Base-by-base conservation (phyloP, 371 early-diverging fungal species). In the Haplosporangium sp. region DNA sequence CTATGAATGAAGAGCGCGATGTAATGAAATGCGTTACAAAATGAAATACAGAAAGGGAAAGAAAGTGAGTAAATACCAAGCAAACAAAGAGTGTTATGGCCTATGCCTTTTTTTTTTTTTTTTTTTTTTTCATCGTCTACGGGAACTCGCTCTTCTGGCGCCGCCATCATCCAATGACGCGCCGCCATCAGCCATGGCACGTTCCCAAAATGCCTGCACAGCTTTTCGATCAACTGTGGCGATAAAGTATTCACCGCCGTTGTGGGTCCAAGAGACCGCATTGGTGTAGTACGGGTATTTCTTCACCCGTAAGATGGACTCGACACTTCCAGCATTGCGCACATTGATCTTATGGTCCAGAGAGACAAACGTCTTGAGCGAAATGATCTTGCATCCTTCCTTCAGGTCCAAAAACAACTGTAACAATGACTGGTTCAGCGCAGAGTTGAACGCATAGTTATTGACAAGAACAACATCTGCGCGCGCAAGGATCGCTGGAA, bases 381-480 rank as follows among this genome's bases (percentile, higher is more conserved):
- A 93, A 13, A 95, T 90, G 63, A 96, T 91, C 62, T 87, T 88
- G n/a, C 95, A 86, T n/a, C 93, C 93, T 47, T 96, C 95, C 81
- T 96, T 94, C 55, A 96, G 84, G 72, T 97, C 96, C 67, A 97
- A 68, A 73, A 98, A 97, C 64, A 92, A 69, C 57, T 94, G 92
- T 21, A 94, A 81, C 40, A 97, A 85, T 23, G 83, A 74, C 62
- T 95, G 94, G 81, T 98, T 98, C 36, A 96, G 86, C 16, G 86
- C 82, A 50, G 93, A 87, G 67, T 91, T 90, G 79, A 97, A 98
- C 5, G 95, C 96, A 71, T 96, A 97, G 81, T 96, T 97, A 83
- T 96, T 97, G 64, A 95, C 95, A 58, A 98, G 86, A 46, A 98
- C 85, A 20, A 98, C 95, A 74, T 97, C 96, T 6, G 96, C 96